These are phyloP conservation scores for Patellaria atrata DNA, from an alignment of 495 filamentous ascomycete genomes.

Conservation along the genomic window DNA sequence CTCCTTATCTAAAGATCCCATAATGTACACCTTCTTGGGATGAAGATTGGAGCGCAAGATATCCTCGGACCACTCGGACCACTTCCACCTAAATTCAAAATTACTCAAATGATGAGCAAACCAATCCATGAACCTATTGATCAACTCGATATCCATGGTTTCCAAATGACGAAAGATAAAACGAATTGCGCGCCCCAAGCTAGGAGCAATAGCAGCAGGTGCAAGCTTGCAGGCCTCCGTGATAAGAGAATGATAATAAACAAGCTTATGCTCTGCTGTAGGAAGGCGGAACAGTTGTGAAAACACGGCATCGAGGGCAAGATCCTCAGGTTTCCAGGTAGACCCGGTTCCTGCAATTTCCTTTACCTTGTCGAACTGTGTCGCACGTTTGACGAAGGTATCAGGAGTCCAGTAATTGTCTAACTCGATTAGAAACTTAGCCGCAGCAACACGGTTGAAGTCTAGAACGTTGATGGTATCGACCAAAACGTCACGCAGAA, in stretches of 20 bases:
- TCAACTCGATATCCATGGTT: slow-evolving; percentile 73
- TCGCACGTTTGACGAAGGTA: slow-evolving; percentile 86
- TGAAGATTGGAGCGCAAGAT: slow-evolving; percentile 59
- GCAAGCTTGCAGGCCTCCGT: slow-evolving; percentile 93
- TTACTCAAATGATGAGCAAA: slow-evolving; percentile 97
- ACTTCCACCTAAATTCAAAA: slow-evolving; percentile 99
- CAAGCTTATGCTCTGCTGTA: slow-evolving; percentile 76
- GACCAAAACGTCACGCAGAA: slow-evolving; percentile 72
- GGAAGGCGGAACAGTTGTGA: slow-evolving; percentile 86
- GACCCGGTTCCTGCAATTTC: slow-evolving; percentile 55
- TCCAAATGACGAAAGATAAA: slow-evolving; percentile 72
- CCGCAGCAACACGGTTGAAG: slow-evolving; percentile 76
- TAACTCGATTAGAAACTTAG: slow-evolving; percentile 81
- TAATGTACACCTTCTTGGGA: slow-evolving; percentile 84
- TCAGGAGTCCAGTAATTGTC: slow-evolving; percentile 83
- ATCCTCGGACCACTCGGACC: slow-evolving; percentile 94
- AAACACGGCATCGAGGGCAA: slow-evolving; percentile 92
- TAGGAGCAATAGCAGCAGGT: slow-evolving; percentile 89
- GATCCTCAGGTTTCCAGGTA: slow-evolving; percentile 96
- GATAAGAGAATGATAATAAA: slow-evolving; percentile 90
- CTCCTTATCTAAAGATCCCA: slow-evolving; percentile 86
- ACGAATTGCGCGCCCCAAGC: slow-evolving; percentile 82
- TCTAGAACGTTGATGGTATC: slow-evolving; percentile 92
- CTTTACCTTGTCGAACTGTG: slow-evolving; percentile 73
- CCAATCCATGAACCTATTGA: slow-evolving; percentile 87